A percentile compares a stretch with the other conserved stretches of the same genome.
phyloP scores from a whole-genome alignment of 495 filamentous ascomycete genomes.

The Xylaria flabelliformis region DNA sequence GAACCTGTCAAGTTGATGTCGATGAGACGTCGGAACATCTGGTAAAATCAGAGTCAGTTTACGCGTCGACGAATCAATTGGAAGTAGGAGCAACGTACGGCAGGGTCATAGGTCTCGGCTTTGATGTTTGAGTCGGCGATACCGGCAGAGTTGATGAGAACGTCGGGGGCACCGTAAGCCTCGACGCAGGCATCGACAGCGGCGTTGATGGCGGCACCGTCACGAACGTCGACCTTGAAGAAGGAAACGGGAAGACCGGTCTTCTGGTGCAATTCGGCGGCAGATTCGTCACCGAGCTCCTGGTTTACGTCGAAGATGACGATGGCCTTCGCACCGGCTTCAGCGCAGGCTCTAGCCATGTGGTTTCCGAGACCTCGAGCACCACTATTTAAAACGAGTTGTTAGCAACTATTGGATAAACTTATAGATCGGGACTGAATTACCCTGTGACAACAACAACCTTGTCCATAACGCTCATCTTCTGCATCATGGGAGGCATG shows the following conservation, averaged over 20 bases:
- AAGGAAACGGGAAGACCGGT: constrained; percentile 74
- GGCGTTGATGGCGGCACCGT: constrained; percentile 65
- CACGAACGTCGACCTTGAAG: constrained; percentile 79
- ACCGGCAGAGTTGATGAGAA: constrained; percentile 83
- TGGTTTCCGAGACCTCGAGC: constrained; percentile 77
- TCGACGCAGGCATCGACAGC: constrained; percentile 65
- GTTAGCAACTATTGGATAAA: constrained; percentile 29
- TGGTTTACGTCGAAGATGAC: constrained; percentile 77
- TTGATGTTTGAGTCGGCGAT: constrained; percentile 73
- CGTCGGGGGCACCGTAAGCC: constrained; percentile 69
- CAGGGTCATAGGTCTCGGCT: constrained; percentile 62
- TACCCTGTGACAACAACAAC: constrained; percentile 77
- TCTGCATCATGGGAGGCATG: constrained; percentile 66
- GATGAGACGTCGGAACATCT: constrained; percentile 72
- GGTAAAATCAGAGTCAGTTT: constrained; percentile 40
- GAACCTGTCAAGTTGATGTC: constrained; percentile 79
- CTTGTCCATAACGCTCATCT: constrained; percentile 69
- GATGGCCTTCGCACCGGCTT: constrained; percentile 74
- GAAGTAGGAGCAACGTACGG: constrained; percentile 34
- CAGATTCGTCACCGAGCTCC: constrained; percentile 71
- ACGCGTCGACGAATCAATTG: neutral
- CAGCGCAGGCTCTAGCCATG: constrained; percentile 77
- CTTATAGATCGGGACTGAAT: constrained; percentile 19
- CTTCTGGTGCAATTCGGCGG: constrained; percentile 68
- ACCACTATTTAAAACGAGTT: constrained; percentile 55